phyloP scores from a whole-genome alignment of 768 basidiomycete genomes.

The Terana coerulea region DNA sequence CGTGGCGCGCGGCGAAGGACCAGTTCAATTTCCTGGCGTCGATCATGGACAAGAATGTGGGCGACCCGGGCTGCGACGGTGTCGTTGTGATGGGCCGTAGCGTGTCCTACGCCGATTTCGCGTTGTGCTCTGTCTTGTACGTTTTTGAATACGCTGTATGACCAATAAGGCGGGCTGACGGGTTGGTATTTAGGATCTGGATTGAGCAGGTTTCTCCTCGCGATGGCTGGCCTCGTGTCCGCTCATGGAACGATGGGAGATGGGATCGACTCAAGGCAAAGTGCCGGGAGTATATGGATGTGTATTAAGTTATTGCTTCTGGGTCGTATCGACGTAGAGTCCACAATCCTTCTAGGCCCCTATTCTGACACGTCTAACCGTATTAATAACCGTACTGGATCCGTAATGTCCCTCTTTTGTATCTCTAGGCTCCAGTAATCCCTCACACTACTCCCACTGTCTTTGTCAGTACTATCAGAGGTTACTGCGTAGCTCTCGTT shows the following conservation, averaged over 20 bases:
- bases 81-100: constrained; percentile 62
- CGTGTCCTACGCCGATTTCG: constrained; percentile 71
- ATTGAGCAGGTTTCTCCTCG: constrained; percentile 69
- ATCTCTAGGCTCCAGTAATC: background rate
- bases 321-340: background rate
- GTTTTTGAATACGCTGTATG: constrained; percentile 5
- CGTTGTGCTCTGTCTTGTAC: constrained; percentile 59
- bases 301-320: constrained; percentile 33
- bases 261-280: constrained; percentile 62
- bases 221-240: constrained; percentile 68
- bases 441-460: background rate
- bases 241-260: constrained; percentile 65
- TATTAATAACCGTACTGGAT: background rate
- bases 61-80: constrained; percentile 52
- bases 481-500: no score
- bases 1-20: constrained; percentile 60
- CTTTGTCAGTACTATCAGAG: background rate
- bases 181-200: constrained; percentile 42
- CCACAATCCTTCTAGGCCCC: background rate
- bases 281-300: constrained; percentile 68
- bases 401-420: background rate
- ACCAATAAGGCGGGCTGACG: background rate
- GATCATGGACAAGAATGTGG: constrained; percentile 64
- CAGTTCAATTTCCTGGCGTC: constrained; percentile 64
- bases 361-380: background rate